phyloP scores from a whole-genome alignment of 129 eudicot genomes.

The Calendula officinalis region DNA sequence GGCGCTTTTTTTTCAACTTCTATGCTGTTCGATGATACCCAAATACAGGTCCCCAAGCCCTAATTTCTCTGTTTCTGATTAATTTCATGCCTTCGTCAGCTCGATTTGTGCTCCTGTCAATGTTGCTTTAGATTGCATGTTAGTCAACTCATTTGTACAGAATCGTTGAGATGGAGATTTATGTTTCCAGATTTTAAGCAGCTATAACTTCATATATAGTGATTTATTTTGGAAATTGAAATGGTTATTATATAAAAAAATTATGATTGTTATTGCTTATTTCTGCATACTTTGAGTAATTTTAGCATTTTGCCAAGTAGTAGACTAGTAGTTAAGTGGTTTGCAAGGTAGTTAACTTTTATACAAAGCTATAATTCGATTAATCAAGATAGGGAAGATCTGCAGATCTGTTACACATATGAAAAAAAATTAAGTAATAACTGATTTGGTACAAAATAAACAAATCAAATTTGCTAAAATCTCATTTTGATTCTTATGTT shows the following conservation, averaged over 20 bases:
- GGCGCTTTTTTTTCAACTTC: constrained; percentile 57
- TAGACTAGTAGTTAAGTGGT: background rate
- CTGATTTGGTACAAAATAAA: too few species aligned
- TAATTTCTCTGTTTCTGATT: background rate
- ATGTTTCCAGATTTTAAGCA: too few species aligned
- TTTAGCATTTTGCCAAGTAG: background rate
- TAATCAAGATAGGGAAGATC: background rate
- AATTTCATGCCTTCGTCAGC: too few species aligned
- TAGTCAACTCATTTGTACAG: too few species aligned
- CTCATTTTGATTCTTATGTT: background rate
- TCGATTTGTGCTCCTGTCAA: too few species aligned
- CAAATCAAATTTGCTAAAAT: too few species aligned
- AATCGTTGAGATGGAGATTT: too few species aligned
- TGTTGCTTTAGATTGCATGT: too few species aligned
- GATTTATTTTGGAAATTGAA: background rate
- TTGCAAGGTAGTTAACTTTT: background rate
- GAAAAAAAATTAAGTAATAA: too few species aligned
- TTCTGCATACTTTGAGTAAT: background rate
- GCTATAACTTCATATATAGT: too few species aligned
- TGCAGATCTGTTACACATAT: background rate
- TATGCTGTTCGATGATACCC: constrained; percentile 73
- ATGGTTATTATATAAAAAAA: background rate
- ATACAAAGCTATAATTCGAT: background rate
- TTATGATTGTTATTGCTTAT: background rate
- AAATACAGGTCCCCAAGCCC: constrained; percentile 44